phyloP scores from a whole-genome alignment of 2,329 filamentous ascomycete genomes.

The Rutstroemia sp. region DNA sequence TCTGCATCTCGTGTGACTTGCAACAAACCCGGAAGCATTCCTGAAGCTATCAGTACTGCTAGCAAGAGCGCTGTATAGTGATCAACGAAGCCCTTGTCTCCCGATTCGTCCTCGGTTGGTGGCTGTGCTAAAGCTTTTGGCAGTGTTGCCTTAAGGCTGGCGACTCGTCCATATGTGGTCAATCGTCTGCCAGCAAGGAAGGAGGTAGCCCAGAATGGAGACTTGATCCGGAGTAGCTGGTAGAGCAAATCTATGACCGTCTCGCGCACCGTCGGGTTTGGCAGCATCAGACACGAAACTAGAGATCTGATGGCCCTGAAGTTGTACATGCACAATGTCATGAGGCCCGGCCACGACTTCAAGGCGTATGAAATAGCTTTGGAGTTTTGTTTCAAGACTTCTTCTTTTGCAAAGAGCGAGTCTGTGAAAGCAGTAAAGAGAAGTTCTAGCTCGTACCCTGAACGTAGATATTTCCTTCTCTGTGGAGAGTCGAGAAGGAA shows the following conservation, averaged over 20 bases:
- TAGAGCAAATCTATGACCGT: constrained; percentile 86
- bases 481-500: constrained; percentile 82
- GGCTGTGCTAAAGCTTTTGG: constrained; percentile 43
- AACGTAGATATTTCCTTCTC: constrained; percentile 72
- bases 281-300: constrained; percentile 53
- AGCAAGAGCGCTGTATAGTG: constrained; percentile 89
- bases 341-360: constrained; percentile 88
- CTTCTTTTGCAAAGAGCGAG: constrained; percentile 53
- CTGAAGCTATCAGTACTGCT: constrained; percentile 76
- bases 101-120: constrained; percentile 53
- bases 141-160: constrained; percentile 61
- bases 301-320: constrained; percentile 80
- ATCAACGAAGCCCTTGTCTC: constrained; percentile 78
- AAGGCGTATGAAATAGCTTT: constrained; percentile 88
- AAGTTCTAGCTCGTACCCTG: constrained; percentile 82
- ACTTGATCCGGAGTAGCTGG: constrained; percentile 74
- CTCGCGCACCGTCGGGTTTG: constrained; percentile 53
- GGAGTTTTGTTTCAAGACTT: constrained; percentile 71
- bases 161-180: constrained; percentile 93
- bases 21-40: constrained; percentile 55
- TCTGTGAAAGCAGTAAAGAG: constrained; percentile 92
- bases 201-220: constrained; percentile 88
- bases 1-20: constrained; percentile 62
- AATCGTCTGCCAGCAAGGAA: constrained; percentile 87
- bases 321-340: constrained; percentile 81